These are phyloP conservation scores for Gracilaria gracilis DNA, from an alignment of 23 red algal genomes.

Conservation along the genomic window DNA sequence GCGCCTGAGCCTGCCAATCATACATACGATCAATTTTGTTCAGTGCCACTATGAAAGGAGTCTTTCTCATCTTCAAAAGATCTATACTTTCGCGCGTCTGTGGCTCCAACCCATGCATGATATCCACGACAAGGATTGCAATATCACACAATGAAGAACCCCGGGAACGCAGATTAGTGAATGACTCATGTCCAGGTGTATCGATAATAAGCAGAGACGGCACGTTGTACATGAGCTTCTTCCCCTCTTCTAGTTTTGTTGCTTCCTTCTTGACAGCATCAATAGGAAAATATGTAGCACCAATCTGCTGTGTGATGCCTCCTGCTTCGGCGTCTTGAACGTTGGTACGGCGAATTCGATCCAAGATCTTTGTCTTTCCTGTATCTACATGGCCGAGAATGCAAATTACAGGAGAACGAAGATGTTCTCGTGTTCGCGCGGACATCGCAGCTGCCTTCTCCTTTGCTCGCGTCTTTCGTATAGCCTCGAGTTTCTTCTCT, in stretches of 20 bases:
- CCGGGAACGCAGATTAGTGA: conserved; percentile 97
- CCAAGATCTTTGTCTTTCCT: conserved; percentile 99
- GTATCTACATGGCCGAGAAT: conserved; percentile 99
- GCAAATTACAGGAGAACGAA: conserved; percentile 97
- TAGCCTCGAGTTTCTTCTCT: conserved; percentile 34
- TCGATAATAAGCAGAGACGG: conserved; percentile 98
- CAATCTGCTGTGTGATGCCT: conserved; percentile 99
- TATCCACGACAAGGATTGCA: conserved; percentile 99
- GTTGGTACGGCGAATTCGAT: conserved; percentile 95
- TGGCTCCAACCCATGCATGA: conserved; percentile 98
- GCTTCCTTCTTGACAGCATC: conserved; percentile 92
- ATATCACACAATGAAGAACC: conserved; percentile 98
- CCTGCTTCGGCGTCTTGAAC: conserved; percentile 99
- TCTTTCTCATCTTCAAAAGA: conserved; percentile 93
- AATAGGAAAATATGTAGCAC: conserved; percentile 98
- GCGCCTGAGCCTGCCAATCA: conserved; percentile 86
- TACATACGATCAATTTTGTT: conserved; percentile 99
- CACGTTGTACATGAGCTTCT: conserved; percentile 79
- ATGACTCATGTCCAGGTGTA: conserved; percentile 98
- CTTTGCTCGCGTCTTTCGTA: conserved; percentile 39
- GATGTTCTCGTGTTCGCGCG: conserved; percentile 57
- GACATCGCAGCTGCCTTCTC: conserved; percentile 32
- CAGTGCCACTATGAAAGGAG: conserved; percentile 96
- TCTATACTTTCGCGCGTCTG: conserved; percentile 97
- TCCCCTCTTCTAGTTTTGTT: conserved; percentile 78